phyloP scores from a whole-genome alignment of 345 rosid genomes.

The Xanthoceras sorbifolium region DNA sequence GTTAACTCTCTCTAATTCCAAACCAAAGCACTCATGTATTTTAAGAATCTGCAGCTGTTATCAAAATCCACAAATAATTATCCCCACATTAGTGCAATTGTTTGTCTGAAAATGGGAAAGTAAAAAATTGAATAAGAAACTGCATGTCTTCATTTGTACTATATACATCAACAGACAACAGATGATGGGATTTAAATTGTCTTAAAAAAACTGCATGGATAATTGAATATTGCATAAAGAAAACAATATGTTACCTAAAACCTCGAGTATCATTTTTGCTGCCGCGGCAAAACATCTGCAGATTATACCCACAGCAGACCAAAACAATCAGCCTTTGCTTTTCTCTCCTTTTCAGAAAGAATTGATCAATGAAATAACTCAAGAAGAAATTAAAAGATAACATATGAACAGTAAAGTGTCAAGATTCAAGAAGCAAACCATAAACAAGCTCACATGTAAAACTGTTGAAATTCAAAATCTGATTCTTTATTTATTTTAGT shows the following conservation, averaged over 20 bases:
- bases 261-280: constrained; percentile 94
- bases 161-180: neutral
- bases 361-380: neutral
- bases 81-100: neutral
- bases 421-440: constrained; percentile 10
- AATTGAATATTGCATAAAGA: neutral
- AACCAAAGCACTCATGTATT: no score
- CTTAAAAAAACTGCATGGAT: neutral
- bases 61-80: neutral
- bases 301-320: constrained; percentile 24
- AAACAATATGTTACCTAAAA: constrained; percentile 61
- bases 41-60: neutral
- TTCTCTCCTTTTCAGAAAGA: neutral
- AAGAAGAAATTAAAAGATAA: constrained; percentile 1
- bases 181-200: neutral
- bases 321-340: constrained; percentile 16
- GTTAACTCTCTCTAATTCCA: neutral
- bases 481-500: no score
- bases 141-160: neutral
- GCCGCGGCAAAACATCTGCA: constrained; percentile 96
- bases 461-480: no score
- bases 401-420: neutral
- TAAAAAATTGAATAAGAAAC: neutral
- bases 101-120: neutral
- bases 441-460: constrained; percentile 11